phyloP scores from a whole-genome alignment of 2,329 filamentous ascomycete genomes.

The Xylaria sp. region DNA sequence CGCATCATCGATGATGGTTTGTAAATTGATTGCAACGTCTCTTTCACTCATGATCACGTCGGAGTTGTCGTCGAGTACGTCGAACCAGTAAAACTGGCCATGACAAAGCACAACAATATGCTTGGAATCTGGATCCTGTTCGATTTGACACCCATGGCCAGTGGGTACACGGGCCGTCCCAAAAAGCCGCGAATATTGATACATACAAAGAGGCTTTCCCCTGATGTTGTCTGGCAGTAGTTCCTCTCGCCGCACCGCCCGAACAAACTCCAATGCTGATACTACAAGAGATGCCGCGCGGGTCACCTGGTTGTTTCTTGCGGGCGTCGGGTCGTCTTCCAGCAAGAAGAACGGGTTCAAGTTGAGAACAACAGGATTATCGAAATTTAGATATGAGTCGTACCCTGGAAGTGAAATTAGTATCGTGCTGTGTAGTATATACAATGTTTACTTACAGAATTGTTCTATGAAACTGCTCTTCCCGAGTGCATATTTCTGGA shows the following conservation, averaged over 20 bases:
- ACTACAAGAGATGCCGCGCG: conserved; percentile 91
- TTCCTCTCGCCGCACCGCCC: conserved; percentile 92
- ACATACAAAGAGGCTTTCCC: conserved; percentile 93
- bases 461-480: conserved; percentile 98
- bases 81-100: conserved; percentile 99
- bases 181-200: conserved; percentile 95
- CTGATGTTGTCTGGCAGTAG: conserved; percentile 87
- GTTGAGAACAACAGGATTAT: conserved; percentile 97
- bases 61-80: conserved; percentile 92
- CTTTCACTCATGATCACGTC: conserved; percentile 98
- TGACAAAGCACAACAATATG: conserved; percentile 94
- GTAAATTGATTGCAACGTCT: conserved; percentile 89
- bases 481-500: conserved; percentile 89
- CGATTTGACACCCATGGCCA: conserved; percentile 93
- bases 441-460: conserved; percentile 76
- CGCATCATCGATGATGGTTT: conserved; percentile 92
- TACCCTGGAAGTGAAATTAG: conserved; percentile 73
- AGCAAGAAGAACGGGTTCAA: conserved; percentile 97
- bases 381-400: conserved; percentile 97
- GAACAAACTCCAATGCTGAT: conserved; percentile 90
- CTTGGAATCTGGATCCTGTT: conserved; percentile 91
- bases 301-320: conserved; percentile 95
- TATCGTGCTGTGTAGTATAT: background rate
- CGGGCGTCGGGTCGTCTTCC: conserved; percentile 96
- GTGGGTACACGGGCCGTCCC: conserved; percentile 95